A percentile compares a stretch with the other conserved stretches of the same genome.
Conservation (phyloP, 176 grass and related monocot species). For the Zea luxurians region DNA sequence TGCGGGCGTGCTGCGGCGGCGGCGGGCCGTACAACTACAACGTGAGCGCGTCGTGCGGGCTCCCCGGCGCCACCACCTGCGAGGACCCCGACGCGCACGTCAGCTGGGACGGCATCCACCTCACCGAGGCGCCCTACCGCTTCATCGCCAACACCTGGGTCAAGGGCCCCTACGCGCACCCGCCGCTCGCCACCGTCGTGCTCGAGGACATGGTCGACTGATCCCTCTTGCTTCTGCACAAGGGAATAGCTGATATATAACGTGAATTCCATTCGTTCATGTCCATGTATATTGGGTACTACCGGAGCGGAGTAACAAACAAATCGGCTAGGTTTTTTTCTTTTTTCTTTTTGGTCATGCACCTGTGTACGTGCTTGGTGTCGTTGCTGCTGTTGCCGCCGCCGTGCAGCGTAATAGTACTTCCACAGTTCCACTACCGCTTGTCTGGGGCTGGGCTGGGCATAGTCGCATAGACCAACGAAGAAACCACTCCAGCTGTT, state of each 20-base stretch:
- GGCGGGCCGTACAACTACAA: constrained; percentile 80
- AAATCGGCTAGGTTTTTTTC: background rate
- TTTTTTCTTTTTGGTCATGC: background rate
- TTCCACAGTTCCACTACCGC: too few relatives aligned
- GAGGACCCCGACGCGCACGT: constrained; percentile 56
- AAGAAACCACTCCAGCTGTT: background rate
- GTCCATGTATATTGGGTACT: background rate
- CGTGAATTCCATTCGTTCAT: background rate
- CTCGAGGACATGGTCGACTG: constrained; percentile 53
- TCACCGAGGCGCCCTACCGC: constrained; percentile 76
- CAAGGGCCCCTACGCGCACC: constrained; percentile 69
- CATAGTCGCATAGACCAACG: background rate
- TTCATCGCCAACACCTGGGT: constrained; percentile 78
- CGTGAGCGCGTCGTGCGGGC: constrained; percentile 55
- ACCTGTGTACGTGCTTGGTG: too few relatives aligned
- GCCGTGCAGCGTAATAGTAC: background rate
- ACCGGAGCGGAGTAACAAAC: background rate
- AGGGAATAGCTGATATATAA: background rate
- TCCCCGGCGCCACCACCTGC: constrained; percentile 53
- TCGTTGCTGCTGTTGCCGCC: too few relatives aligned
- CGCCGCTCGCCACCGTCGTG: constrained; percentile 50
- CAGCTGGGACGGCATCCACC: constrained; percentile 91
- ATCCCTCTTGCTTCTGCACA: background rate
- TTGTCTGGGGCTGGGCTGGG: too few relatives aligned
- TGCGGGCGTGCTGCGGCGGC: constrained; percentile 70